Evolutionary conservation across 768 basidiomycete species (phyloP), one percentile per base, ranked within the genome.

Genomic region (Russula sp.): DNA sequence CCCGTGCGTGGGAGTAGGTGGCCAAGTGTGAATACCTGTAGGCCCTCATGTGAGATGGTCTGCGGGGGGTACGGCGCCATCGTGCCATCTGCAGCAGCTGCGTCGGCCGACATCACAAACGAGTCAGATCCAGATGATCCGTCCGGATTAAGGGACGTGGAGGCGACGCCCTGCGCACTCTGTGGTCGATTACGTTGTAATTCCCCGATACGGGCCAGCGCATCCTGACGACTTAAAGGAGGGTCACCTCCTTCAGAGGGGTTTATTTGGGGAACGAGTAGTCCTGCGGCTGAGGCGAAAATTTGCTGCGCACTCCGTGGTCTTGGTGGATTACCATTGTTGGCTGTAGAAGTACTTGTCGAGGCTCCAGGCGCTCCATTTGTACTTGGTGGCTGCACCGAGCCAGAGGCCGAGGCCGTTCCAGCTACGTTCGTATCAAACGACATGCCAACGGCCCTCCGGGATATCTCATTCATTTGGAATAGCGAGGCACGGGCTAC

Each of bases 11-110:
- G 89, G 67, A 90, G 77, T 26, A 91, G 75, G 72, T 90, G 89
- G 0, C 90, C 89, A 4, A 92, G 82, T 1, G 90, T 92, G 71
- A 89, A 89, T 59, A 91, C 88, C 72, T 90, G 88, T 59, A 92
- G 73, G 4, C 88, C 89, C 69, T 88, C 83, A 64, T 89, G 87
- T 49, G 70, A 53, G 49, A 62, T 63, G 44, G 71, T 72, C 28
- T 66, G 70, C 53, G 67, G 62, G 51, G 68, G 70, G 57, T 71
- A 68, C 42, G 55, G 60, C 4, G 49, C 7, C 18, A 63, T 9
- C 16, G 49, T 13, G 26, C 22, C 28, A 57, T 66, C 56, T 9
- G 34, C 14, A 11, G 63, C 13, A 2, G 36, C 3, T 48, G 22
- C 59, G 13, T 56, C 62, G 3, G 42, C n/a, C 30, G 63, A 24